phyloP scores from a whole-genome alignment of 2,329 filamentous ascomycete species.

The Thermoascus crustaceus region DNA sequence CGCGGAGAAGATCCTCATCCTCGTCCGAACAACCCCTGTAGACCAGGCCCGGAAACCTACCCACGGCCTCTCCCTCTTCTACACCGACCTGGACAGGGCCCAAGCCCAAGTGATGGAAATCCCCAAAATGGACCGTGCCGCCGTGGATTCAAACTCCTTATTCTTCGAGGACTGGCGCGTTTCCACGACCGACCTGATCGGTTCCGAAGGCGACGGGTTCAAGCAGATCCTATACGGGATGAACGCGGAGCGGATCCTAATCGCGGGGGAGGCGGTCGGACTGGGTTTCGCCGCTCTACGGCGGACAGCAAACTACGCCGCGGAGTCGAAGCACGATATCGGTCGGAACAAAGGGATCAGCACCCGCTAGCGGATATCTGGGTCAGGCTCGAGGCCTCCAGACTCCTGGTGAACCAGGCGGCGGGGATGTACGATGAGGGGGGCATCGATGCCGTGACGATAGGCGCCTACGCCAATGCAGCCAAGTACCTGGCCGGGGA shows the following conservation, averaged over 20 bases:
- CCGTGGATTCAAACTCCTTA: constrained; percentile 38
- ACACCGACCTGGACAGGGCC: constrained; percentile 33
- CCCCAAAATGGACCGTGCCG: constrained; percentile 38
- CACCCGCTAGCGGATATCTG: constrained; percentile 49
- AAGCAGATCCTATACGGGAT: constrained; percentile 36
- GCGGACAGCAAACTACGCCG: constrained; percentile 39
- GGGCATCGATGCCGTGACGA: no score
- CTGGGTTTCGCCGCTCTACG: constrained; percentile 39
- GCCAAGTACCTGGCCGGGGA: constrained; percentile 54
- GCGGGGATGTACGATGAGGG: constrained; percentile 47
- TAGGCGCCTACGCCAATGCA: constrained; percentile 49
- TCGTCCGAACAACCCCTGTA: constrained; percentile 48
- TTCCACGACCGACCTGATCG: constrained; percentile 32
- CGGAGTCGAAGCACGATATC: constrained; percentile 42
- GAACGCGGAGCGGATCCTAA: constrained; percentile 32
- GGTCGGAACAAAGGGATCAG: constrained; percentile 50
- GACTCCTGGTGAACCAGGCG: constrained; percentile 50
- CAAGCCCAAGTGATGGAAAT: constrained; percentile 37
- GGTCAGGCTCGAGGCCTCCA: constrained; percentile 52
- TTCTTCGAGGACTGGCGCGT: constrained; percentile 40
- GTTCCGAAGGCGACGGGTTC: constrained; percentile 38
- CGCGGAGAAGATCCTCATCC: constrained; percentile 67
- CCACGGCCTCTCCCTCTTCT: constrained; percentile 39
- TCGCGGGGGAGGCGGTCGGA: constrained; percentile 35
- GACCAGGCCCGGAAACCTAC: constrained; percentile 36